phyloP scores from a whole-genome alignment of 73 alveolate genomes.

The Paramecium biaurelia region DNA sequence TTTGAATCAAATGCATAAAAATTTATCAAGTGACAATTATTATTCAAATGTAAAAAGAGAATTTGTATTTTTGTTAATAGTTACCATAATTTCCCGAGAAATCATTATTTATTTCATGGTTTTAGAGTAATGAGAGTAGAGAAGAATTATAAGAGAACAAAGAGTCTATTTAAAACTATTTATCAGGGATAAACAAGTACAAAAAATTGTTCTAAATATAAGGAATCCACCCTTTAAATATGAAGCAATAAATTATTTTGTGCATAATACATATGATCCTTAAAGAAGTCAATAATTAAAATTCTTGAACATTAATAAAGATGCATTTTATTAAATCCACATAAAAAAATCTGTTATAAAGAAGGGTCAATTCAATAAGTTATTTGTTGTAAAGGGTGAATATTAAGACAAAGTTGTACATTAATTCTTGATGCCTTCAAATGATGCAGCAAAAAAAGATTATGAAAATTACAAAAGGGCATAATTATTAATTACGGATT shows the following conservation, averaged over 20 bases:
- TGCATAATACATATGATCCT: neutral
- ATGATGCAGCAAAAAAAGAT: neutral
- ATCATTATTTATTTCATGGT: neutral
- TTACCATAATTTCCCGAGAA: conserved; percentile 29
- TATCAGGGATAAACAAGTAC: neutral
- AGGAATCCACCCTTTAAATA: neutral
- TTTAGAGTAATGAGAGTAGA: neutral
- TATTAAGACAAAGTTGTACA: neutral
- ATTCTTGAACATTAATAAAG: neutral
- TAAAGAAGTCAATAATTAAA: neutral
- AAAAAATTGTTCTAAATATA: neutral
- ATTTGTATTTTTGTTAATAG: neutral
- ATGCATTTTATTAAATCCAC: neutral
- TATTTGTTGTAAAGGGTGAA: neutral
- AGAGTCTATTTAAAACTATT: neutral
- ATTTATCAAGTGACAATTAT: neutral
- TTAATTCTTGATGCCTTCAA: neutral
- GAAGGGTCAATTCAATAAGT: neutral
- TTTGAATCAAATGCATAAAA: neutral
- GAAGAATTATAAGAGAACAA: neutral
- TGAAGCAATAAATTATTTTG: neutral
- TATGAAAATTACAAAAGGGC: neutral
- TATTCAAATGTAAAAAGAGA: neutral
- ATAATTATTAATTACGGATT: neutral
- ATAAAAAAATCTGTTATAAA: neutral